A percentile compares a stretch with the other conserved stretches of the same genome.
Evolutionary conservation across 441 rosid genomes (phyloP).

Genomic region (Sinapis alba): DNA sequence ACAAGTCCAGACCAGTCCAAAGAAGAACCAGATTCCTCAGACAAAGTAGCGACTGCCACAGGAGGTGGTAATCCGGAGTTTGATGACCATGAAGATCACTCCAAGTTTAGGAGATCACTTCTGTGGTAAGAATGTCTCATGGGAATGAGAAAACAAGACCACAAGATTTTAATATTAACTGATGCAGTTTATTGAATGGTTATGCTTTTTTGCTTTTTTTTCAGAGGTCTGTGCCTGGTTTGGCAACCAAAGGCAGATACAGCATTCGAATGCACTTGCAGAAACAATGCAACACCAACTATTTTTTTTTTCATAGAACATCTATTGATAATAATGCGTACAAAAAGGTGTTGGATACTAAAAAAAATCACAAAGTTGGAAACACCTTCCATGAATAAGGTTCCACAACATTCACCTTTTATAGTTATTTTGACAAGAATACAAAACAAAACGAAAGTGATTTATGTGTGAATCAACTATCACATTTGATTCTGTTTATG

Average conservation of each 20-base stretch:
- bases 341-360: not conserved
- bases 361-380: not conserved
- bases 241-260: not conserved
- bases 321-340: constrained; percentile 11
- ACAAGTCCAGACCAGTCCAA: constrained; percentile 42
- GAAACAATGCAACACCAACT: constrained; percentile 19
- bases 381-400: not conserved
- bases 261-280: constrained; percentile 7
- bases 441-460: constrained; percentile 6
- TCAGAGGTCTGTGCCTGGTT: constrained; percentile 18
- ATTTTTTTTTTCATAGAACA: not conserved
- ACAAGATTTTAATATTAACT: constrained; percentile 1
- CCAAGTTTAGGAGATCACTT: constrained; percentile 55
- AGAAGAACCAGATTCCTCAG: constrained; percentile 46
- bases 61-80: constrained; percentile 62
- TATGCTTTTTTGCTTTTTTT: constrained; percentile 1
- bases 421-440: not conserved
- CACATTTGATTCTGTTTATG: constrained; percentile 4
- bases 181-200: not conserved
- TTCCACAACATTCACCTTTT: constrained; percentile 2
- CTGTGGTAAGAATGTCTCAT: constrained; percentile 55
- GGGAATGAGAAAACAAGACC: not conserved
- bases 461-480: not conserved
- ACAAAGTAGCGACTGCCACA: constrained; percentile 52
- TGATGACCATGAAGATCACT: constrained; percentile 44